These are phyloP conservation scores for Plasmodium malariae DNA, from an alignment of 169 alveolate species.

Conservation along the genomic window DNA sequence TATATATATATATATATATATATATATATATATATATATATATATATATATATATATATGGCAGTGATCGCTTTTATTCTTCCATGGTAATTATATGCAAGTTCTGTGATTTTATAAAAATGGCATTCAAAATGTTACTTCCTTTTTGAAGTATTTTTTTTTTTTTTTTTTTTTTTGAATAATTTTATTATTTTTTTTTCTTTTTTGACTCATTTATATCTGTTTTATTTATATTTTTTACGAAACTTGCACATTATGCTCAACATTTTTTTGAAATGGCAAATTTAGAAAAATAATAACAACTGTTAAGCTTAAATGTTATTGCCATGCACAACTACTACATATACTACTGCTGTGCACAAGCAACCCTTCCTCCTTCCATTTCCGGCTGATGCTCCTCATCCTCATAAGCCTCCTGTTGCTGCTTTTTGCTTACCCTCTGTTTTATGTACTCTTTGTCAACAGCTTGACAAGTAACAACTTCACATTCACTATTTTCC, in stretches of 20 bases:
- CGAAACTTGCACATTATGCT: no score
- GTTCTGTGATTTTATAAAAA: no score
- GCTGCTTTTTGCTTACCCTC: conserved; percentile 50
- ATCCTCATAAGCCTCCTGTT: conserved; percentile 66
- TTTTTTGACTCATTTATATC: no score
- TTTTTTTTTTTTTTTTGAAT: conserved; percentile 8
- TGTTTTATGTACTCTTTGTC: conserved; percentile 55
- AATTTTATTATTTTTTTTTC: neutral
- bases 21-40: no score
- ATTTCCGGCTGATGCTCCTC: conserved; percentile 73
- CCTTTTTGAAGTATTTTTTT: no score
- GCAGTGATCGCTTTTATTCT: no score
- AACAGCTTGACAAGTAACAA: conserved; percentile 37
- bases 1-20: no score
- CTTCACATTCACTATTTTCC: conserved; percentile 71
- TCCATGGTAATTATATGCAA: no score
- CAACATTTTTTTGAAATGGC: conserved; percentile 4
- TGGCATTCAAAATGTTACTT: no score
- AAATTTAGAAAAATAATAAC: neutral
- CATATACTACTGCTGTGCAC: conserved; percentile 63
- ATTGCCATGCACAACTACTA: no score
- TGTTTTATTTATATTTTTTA: no score
- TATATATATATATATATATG: no score
- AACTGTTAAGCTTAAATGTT: neutral
- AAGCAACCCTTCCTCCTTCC: conserved; percentile 72